These are phyloP conservation scores for Colletotrichum sp. DNA, from an alignment of 2,329 filamentous ascomycete genomes.

Conservation along the genomic window DNA sequence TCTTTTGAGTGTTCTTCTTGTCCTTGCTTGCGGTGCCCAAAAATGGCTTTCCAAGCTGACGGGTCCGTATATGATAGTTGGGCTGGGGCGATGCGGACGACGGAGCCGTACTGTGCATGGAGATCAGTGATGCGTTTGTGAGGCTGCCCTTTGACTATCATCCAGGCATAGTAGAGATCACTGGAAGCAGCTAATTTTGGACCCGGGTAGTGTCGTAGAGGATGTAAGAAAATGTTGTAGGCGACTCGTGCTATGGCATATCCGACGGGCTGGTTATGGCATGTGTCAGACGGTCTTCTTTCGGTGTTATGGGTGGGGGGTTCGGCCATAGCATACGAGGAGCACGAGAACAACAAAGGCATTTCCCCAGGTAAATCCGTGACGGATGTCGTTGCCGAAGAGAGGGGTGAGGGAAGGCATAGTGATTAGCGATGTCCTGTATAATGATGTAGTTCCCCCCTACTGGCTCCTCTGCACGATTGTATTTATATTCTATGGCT, in stretches of 20 bases:
- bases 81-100: constrained; percentile 5
- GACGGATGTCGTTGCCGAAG: neutral
- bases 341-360: neutral
- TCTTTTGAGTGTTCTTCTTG: neutral
- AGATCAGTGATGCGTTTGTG: neutral
- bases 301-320: neutral
- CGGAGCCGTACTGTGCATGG: neutral
- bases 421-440: neutral
- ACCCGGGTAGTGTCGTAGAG: constrained; percentile 4
- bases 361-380: neutral
- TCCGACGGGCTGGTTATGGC: neutral
- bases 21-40: neutral
- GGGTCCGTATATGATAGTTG: neutral
- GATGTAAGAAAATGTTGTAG: constrained; percentile 6
- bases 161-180: neutral
- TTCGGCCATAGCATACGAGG: neutral
- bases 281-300: neutral
- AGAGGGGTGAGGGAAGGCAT: neutral
- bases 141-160: neutral
- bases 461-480: neutral
- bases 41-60: neutral
- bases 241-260: neutral
- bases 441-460: neutral
- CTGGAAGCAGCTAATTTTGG: neutral
- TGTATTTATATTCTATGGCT: neutral